phyloP scores from a whole-genome alignment of 805 yeast species.

The Pichia rugopelliculosa region DNA sequence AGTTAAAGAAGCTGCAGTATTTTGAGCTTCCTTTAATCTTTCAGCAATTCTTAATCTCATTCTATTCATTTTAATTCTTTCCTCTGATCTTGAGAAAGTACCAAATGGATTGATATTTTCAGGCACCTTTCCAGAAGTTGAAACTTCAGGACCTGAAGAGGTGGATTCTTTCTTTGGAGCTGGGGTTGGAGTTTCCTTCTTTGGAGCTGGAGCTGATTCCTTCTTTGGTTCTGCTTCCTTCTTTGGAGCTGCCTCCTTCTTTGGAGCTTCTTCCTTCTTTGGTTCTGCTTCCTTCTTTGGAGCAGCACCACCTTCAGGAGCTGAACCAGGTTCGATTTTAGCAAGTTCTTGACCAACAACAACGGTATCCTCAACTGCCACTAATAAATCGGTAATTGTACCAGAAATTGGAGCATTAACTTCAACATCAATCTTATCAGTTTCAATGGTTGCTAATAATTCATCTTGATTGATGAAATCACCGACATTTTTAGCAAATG shows the following conservation, averaged over 20 bases:
- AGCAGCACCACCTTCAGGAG: conserved; percentile 55
- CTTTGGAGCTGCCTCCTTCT: conserved; percentile 3
- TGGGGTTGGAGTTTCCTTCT: conserved; percentile 14
- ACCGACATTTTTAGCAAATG: conserved; percentile 68
- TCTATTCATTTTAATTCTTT: conserved; percentile 96
- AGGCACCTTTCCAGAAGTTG: conserved; percentile 27
- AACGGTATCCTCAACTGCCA: conserved; percentile 83
- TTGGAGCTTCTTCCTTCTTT: conserved; percentile 1
- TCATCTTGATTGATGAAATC: conserved; percentile 84
- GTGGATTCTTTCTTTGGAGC: conserved; percentile 16
- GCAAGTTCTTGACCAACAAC: conserved; percentile 91
- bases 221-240: conserved; percentile 24
- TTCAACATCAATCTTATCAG: conserved; percentile 96
- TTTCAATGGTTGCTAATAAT: conserved; percentile 92
- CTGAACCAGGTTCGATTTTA: conserved; percentile 73
- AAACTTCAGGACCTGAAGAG: conserved; percentile 7
- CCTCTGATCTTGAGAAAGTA: conserved; percentile 75
- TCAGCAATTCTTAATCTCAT: conserved; percentile 98
- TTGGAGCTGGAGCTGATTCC: conserved; percentile 26
- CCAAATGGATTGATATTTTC: conserved; percentile 27
- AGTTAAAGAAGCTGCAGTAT: conserved; percentile 96
- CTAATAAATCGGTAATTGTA: conserved; percentile 77
- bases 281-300: conserved; percentile 10
- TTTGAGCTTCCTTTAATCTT: conserved; percentile 97
- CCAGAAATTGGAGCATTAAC: conserved; percentile 94